phyloP scores from a whole-genome alignment of 1,284 basidiomycete species.

The Coriolopsis trogii region DNA sequence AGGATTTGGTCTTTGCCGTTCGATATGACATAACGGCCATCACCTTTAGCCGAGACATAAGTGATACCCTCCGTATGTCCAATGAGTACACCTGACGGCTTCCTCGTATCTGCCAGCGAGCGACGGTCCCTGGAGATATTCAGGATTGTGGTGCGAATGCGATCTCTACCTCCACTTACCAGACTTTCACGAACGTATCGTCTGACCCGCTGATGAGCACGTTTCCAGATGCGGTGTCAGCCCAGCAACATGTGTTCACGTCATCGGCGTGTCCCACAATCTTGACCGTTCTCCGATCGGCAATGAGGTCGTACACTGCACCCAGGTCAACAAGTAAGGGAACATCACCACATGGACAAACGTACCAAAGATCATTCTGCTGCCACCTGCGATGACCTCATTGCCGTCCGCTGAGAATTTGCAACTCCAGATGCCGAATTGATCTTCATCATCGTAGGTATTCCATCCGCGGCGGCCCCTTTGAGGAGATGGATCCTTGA shows the following conservation, averaged over 20 bases:
- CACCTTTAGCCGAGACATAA: conserved; percentile 86
- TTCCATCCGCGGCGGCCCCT: conserved; percentile 36
- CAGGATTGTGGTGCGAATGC: not conserved
- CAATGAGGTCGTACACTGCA: conserved; percentile 88
- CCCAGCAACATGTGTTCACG: conserved; percentile 97
- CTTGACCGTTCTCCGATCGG: conserved; percentile 78
- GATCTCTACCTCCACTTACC: conserved; percentile 51
- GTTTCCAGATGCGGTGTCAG: conserved; percentile 90
- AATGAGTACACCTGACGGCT: conserved; percentile 90
- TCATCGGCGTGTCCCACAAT: conserved; percentile 88
- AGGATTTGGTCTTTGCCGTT: conserved; percentile 97
- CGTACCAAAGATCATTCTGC: conserved; percentile 77
- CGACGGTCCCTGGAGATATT: conserved; percentile 78
- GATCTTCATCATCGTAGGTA: conserved; percentile 40
- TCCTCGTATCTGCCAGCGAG: conserved; percentile 77
- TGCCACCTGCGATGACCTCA: conserved; percentile 83
- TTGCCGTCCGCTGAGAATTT: conserved; percentile 95
- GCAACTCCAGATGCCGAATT: conserved; percentile 88
- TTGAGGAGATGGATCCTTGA: conserved; percentile 50
- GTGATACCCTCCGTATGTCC: conserved; percentile 97
- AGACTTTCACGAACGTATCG: conserved; percentile 94
- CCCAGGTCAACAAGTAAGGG: not conserved
- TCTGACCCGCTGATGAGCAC: conserved; percentile 94
- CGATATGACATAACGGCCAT: conserved; percentile 95
- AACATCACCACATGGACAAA: not conserved